A percentile compares a stretch with the other conserved stretches of the same genome.
Conservation (phyloP, 345 rosid genomes). For the Mallotus nudiflorus region DNA sequence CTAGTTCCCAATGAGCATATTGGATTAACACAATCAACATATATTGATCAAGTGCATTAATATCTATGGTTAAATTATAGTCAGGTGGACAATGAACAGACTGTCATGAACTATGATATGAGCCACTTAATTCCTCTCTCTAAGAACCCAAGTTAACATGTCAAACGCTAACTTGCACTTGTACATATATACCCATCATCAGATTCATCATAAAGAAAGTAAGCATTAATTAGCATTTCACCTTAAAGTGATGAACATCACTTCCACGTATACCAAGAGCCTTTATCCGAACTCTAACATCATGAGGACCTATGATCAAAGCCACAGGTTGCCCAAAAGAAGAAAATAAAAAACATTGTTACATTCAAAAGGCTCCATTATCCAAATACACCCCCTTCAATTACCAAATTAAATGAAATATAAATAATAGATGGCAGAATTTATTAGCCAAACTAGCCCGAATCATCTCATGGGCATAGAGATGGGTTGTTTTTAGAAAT, state of each 20-base stretch:
- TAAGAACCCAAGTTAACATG: too few species aligned
- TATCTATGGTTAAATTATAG: not conserved
- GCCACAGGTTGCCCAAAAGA: not conserved
- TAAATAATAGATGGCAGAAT: not conserved
- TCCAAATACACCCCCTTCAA: not conserved
- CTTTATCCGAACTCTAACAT: conserved; percentile 78
- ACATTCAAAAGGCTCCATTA: not conserved
- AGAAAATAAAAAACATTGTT: not conserved
- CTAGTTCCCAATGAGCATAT: not conserved
- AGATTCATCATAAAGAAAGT: not conserved
- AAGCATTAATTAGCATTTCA: conserved; percentile 13
- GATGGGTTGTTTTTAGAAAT: too few species aligned
- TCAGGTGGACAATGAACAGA: not conserved
- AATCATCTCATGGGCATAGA: not conserved
- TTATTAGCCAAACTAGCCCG: not conserved
- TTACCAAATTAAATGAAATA: not conserved
- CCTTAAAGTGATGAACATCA: conserved; percentile 96
- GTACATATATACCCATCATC: not conserved
- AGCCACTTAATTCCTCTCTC: not conserved
- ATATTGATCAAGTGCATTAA: not conserved
- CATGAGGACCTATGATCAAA: conserved; percentile 55
- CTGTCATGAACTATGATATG: conserved; percentile 1
- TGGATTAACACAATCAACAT: not conserved
- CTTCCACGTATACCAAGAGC: conserved; percentile 95
- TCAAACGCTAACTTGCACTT: too few species aligned